Base-by-base conservation (phyloP, 768 basidiomycete species). In the Coprinopsis strossmayeri region DNA sequence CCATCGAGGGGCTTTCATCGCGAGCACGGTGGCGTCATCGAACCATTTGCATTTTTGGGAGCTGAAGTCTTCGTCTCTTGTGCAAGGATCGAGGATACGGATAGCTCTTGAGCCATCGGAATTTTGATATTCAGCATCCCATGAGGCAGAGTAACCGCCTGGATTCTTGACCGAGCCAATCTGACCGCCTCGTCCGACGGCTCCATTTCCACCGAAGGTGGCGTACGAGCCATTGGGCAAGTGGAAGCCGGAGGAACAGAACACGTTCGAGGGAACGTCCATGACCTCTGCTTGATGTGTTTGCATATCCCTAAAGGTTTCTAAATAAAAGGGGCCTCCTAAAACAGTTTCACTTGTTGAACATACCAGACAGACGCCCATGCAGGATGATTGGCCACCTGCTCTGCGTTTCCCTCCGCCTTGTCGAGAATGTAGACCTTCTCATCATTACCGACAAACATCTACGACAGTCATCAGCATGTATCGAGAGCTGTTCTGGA, bases 371-470 rank as follows among this genome's bases (percentile, higher is more conserved):
- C 79, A 0, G 84, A 62, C 18, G 79, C 88, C 79, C 84, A 87
- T 1, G 84, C 84, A 10, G 89, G 73, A 65, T 89, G 88, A 1
- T 78, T 79, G 50, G 76, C 70, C 52, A 91, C 73, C 55, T 73
- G 66, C 2, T 77, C 76, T 2, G 73, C 71, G 60, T 93, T 92
- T 26, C 78, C 79, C 61, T 92, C 89, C 1, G 83, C 80, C 69
- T 96, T 96, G 71, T 96, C 92, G n/a, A 93, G 68, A 18, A 93
- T 86, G 66, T 93, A 94, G 27, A 94, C 85, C 62, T 82, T 89
- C 55, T 89, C 70, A 5, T 76, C 69, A 53, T 84, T 87, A 26
- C 87, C 90, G 45, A 92, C 66, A 63, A 92, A 90, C 78, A 87
- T 80, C 87, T 86, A 59, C 20, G 56, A 15, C 40, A 34, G 41